Percentiles rank a stretch among this genome's conserved stretches.
Evolutionary conservation across 2,329 filamentous ascomycete species (phyloP).

Genomic region (Diaporthe ampelina): DNA sequence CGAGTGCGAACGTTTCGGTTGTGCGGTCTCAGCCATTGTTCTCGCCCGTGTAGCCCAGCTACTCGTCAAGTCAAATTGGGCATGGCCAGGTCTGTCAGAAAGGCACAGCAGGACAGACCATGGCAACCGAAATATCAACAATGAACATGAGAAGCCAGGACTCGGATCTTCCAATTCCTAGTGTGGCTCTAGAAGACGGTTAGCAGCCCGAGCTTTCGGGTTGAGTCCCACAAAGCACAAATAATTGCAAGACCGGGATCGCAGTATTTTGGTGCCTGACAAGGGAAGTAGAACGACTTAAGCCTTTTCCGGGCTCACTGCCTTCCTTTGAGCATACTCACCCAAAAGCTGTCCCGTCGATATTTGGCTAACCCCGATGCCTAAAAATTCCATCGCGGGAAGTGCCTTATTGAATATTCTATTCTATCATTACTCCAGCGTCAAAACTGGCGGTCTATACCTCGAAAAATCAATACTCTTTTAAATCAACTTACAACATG

Average conservation of each 20-base stretch:
- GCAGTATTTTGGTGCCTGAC: background rate
- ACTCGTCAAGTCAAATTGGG: background rate
- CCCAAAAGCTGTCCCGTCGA: background rate
- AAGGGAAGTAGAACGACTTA: background rate
- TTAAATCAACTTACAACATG: background rate
- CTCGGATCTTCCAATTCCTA: no score
- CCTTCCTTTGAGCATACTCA: background rate
- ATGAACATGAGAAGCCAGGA: no score
- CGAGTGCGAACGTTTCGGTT: background rate
- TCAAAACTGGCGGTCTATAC: background rate
- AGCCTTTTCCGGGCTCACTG: background rate
- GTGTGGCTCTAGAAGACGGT: slow-evolving; percentile 68
- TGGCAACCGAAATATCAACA: no score
- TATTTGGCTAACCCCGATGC: background rate
- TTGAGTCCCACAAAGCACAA: slow-evolving; percentile 52
- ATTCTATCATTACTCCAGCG: background rate
- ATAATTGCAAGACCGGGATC: background rate
- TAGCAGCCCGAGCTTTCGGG: slow-evolving; percentile 73
- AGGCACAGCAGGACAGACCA: no score
- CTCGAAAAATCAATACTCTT: background rate
- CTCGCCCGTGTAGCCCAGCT: background rate
- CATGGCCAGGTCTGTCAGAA: background rate
- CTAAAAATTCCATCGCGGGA: background rate
- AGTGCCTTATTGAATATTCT: background rate
- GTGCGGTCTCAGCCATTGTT: background rate